phyloP scores from a whole-genome alignment of 106 monocot species.

The Allium fistulosum region DNA sequence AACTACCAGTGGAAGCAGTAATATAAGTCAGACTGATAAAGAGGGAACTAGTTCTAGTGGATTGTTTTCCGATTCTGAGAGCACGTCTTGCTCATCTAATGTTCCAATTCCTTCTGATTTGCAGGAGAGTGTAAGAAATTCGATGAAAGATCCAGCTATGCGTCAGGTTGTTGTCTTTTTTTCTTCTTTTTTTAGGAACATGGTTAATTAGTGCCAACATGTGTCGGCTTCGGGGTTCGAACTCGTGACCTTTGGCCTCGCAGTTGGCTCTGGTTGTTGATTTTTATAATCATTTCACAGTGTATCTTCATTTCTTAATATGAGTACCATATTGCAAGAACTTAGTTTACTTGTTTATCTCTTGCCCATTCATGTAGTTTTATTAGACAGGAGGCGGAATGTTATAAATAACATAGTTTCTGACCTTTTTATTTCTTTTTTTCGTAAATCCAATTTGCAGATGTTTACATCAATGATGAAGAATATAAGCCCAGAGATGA shows the following conservation, averaged over 20 bases:
- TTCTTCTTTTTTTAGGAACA: not conserved
- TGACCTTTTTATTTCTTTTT: not conserved
- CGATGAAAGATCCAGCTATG: slow-evolving; percentile 93
- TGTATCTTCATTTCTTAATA: no score
- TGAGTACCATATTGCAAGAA: no score
- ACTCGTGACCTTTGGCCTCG: no score
- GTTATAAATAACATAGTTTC: no score
- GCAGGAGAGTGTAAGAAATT: slow-evolving; percentile 65
- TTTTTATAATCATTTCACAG: no score
- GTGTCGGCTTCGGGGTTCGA: no score
- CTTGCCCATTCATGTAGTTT: no score
- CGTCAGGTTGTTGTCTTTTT: slow-evolving; percentile 44
- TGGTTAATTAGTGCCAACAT: no score
- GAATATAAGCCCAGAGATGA: slow-evolving; percentile 95
- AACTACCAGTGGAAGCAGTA: slow-evolving; percentile 8
- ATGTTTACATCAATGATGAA: slow-evolving; percentile 96
- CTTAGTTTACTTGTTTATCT: no score
- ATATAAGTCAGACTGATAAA: not conserved
- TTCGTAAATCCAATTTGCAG: slow-evolving; percentile 28
- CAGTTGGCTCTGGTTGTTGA: no score
- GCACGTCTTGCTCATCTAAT: slow-evolving; percentile 27
- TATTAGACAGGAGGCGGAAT: no score
- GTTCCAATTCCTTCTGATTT: slow-evolving; percentile 42
- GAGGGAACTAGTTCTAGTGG: slow-evolving; percentile 20
- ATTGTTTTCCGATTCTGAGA: slow-evolving; percentile 11